These are phyloP conservation scores for Penicillium paneum DNA, from an alignment of 2,329 filamentous ascomycete species.

Conservation along the genomic window DNA sequence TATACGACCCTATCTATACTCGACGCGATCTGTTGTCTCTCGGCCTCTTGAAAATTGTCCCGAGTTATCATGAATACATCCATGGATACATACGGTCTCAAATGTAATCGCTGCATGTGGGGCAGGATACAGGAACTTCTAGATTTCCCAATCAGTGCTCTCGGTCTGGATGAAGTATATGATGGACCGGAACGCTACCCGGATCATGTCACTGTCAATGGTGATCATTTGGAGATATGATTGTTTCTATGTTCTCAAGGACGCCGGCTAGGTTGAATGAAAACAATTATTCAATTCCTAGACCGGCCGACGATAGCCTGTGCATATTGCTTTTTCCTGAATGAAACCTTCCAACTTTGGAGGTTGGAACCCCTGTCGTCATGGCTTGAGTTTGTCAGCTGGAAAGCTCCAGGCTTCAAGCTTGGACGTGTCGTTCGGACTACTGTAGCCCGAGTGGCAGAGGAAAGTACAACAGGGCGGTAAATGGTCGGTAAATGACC, in stretches of 20 bases:
- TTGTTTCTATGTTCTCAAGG: not conserved
- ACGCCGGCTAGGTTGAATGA: not conserved
- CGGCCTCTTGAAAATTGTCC: conserved; percentile 1
- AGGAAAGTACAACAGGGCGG: not conserved
- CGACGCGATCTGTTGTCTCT: conserved; percentile 1
- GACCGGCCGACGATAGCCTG: not conserved
- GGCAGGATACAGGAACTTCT: conserved; percentile 21
- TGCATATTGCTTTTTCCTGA: not conserved
- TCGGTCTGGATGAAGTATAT: conserved; percentile 32
- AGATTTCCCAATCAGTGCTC: conserved; percentile 33
- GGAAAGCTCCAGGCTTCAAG: conserved; percentile 4
- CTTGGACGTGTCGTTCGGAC: conserved; percentile 24
- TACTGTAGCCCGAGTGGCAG: conserved; percentile 32
- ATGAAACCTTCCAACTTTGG: not conserved
- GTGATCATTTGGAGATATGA: not conserved
- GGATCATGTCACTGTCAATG: not conserved
- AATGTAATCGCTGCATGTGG: conserved; percentile 20
- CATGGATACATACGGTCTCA: not conserved
- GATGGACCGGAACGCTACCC: conserved; percentile 14
- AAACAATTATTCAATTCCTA: not conserved
- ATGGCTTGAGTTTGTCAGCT: conserved; percentile 24
- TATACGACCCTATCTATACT: not conserved
- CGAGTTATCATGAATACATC: not conserved
- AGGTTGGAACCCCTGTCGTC: conserved; percentile 14
- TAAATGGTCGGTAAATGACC: not conserved